Evolutionary conservation across 768 basidiomycete species (phyloP).

Genomic region (Russula virescens): DNA sequence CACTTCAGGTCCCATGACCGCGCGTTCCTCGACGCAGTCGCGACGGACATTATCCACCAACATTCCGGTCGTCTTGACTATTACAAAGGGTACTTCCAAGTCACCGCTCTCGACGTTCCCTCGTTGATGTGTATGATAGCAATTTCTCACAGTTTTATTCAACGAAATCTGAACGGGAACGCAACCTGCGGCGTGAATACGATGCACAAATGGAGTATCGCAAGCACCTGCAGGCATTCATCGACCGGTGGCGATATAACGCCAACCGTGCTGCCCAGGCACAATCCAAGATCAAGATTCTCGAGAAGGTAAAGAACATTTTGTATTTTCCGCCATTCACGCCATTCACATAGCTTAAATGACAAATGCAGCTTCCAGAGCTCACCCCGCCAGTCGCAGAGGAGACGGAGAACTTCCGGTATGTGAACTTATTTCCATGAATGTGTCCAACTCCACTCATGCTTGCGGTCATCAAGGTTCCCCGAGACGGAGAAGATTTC

Average conservation of each 20-base stretch:
- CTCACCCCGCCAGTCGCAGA: constrained; percentile 89
- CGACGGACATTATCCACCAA: constrained; percentile 97
- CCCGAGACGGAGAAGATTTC: constrained; percentile 97
- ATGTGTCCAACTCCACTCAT: not conserved
- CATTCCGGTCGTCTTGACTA: constrained; percentile 91
- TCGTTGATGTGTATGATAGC: constrained; percentile 34
- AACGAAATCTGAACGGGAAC: constrained; percentile 92
- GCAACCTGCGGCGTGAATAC: constrained; percentile 89
- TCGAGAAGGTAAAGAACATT: constrained; percentile 56
- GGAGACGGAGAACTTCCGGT: constrained; percentile 92
- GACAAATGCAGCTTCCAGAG: constrained; percentile 65
- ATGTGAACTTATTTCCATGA: constrained; percentile 15
- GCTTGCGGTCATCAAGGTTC: constrained; percentile 46
- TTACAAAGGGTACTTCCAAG: constrained; percentile 80
- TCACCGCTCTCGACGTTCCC: not conserved
- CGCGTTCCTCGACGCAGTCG: constrained; percentile 95
- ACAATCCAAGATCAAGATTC: constrained; percentile 63
- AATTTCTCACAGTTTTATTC: constrained; percentile 99
- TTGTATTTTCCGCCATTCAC: not conserved
- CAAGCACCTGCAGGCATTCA: constrained; percentile 94
- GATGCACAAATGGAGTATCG: constrained; percentile 94
- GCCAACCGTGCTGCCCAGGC: constrained; percentile 93
- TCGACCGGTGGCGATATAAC: constrained; percentile 97
- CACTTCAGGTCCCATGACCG: constrained; percentile 84
- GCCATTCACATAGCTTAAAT: not conserved